These are phyloP conservation scores for Silybum marianum DNA, from an alignment of 129 eudicot species.

Conservation along the genomic window DNA sequence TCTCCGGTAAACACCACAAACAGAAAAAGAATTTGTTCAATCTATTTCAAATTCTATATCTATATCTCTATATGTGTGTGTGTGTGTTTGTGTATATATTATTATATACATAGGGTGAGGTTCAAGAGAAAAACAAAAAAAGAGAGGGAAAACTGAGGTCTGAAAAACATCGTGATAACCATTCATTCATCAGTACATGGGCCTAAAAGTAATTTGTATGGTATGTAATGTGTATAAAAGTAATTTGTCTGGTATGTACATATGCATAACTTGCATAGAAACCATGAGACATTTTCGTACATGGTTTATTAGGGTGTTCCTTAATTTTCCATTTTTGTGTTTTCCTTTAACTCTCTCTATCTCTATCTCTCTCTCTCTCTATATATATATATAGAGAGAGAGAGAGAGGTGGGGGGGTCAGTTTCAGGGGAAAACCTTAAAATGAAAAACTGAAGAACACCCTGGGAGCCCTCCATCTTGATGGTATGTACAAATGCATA, in stretches of 20 bases:
- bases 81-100: too few species aligned
- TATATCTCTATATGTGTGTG: neutral
- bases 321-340: neutral
- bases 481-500: too few species aligned
- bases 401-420: too few species aligned
- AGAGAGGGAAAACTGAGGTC: neutral
- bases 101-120: neutral
- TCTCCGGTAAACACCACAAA: neutral
- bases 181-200: neutral
- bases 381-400: too few species aligned
- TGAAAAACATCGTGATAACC: neutral
- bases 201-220: too few species aligned
- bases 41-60: neutral
- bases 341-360: neutral
- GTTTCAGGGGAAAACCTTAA: too few species aligned
- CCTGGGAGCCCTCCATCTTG: too few species aligned
- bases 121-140: neutral
- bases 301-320: neutral
- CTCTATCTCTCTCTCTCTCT: too few species aligned
- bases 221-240: neutral
- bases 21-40: neutral
- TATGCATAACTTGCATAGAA: neutral
- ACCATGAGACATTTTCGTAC: neutral
- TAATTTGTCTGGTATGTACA: neutral
- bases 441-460: too few species aligned